phyloP scores from a whole-genome alignment of 805 yeast species.

The Cyberlindnera sargentensis region DNA sequence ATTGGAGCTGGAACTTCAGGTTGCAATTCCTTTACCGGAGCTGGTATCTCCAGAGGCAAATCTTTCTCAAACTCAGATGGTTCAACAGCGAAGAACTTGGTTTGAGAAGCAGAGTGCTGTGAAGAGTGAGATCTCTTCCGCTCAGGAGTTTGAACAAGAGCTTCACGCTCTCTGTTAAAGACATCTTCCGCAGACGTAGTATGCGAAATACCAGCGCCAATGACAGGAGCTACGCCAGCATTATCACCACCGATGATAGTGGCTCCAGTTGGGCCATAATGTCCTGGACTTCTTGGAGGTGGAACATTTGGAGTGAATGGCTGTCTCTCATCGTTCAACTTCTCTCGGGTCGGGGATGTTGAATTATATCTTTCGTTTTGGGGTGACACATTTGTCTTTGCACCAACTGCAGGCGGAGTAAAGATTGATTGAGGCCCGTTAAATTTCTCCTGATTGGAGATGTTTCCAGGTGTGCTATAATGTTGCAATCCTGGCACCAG shows the following conservation, averaged over 20 bases:
- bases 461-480: constrained; percentile 29
- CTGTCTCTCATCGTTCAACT: neutral
- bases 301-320: neutral
- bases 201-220: neutral
- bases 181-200: constrained; percentile 19
- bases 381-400: constrained; percentile 2
- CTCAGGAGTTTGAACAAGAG: neutral
- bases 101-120: neutral
- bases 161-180: constrained; percentile 16
- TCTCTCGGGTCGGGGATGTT: neutral
- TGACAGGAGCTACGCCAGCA: neutral
- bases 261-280: neutral
- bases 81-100: neutral
- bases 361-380: constrained; percentile 3
- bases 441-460: constrained; percentile 14
- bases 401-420: constrained; percentile 10
- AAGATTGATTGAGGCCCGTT: constrained; percentile 16
- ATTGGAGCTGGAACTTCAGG: constrained; percentile 18
- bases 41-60: constrained; percentile 23
- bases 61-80: constrained; percentile 19
- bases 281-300: neutral
- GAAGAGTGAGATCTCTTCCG: neutral
- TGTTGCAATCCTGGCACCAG: constrained; percentile 31
- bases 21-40: constrained; percentile 20
- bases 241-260: neutral